Base-by-base conservation (phyloP, 805 yeast species). In the Candida rishiriensis region DNA sequence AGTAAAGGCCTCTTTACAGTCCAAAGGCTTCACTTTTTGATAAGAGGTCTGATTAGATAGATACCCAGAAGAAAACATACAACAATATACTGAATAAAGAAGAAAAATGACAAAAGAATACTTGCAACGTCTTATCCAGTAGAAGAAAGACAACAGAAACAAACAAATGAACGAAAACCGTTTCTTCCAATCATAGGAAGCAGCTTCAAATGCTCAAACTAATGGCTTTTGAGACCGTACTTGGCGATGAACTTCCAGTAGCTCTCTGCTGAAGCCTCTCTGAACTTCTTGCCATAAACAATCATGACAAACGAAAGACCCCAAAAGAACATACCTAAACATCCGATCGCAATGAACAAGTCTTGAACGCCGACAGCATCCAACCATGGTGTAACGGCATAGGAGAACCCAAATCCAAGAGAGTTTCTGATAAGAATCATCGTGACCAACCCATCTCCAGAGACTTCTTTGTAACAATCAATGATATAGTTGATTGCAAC, bases 351-450 rank as follows among this genome's bases (percentile, higher is more conserved):
- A 39, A 80, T 71, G 48, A 79, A 80, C 14, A 81, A 70, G 52
- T 78, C 73, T 51, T 79, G 78, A 42, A 70, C 64, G 1, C 86
- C 86, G 41, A 69, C 60, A 49, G 73, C 68, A 3, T 54, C 60
- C 31, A 79, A 65, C 80, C 84, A 81, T 14, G 79, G 76, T 2
- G 81, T 78, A 46, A 78, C 70, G 26, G 81, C 85, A 46, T 80
- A 81, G 40, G 74, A 75, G 60, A 77, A 72, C 3, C 77, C 82
- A 55, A 81, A 81, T 13, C 78, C 74, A 73, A 80, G 73, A 14
- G 74, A 64, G 57, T 79, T 79, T 59, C 85, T 70, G 43, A 79
- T 72, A 21, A 80, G 53, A 34, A 81, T 72, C 14, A 78, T 77
- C 28, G 79, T 73, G 41, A 76, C 81, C 39, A 79, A 72, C 1